phyloP scores from a whole-genome alignment of 2,329 filamentous ascomycete genomes.

The Ceratocystis papillata region DNA sequence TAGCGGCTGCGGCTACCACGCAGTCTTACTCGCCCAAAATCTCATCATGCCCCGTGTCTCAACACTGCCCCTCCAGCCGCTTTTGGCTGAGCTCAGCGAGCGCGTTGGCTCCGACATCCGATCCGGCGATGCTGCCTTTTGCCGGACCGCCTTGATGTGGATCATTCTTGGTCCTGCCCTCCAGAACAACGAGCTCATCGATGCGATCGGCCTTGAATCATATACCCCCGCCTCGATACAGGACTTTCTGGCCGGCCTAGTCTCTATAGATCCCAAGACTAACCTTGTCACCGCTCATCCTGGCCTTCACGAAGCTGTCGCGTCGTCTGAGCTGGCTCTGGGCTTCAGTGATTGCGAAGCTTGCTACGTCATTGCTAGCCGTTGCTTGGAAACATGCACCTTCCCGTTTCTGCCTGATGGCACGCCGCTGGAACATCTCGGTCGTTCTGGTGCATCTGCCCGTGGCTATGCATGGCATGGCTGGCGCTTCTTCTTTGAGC shows the following conservation, averaged over 20 bases:
- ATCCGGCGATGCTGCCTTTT: slow-evolving; percentile 23
- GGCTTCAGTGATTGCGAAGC: slow-evolving; percentile 22
- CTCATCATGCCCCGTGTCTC: slow-evolving; percentile 2
- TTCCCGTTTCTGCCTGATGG: slow-evolving; percentile 23
- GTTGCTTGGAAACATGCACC: slow-evolving; percentile 23
- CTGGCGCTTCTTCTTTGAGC: slow-evolving; percentile 24
- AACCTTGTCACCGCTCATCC: slow-evolving; percentile 11
- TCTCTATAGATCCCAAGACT: slow-evolving; percentile 11
- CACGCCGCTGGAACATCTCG: slow-evolving; percentile 21
- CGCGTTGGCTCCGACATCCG: slow-evolving; percentile 22
- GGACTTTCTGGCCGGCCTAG: slow-evolving; percentile 16
- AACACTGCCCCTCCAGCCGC: slow-evolving; percentile 3
- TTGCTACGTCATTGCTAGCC: slow-evolving; percentile 23
- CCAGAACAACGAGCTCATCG: slow-evolving; percentile 16
- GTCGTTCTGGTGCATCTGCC: slow-evolving; percentile 12
- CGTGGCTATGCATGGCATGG: slow-evolving; percentile 20
- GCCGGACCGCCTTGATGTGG: slow-evolving; percentile 23
- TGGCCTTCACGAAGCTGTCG: slow-evolving; percentile 21
- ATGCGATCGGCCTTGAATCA: slow-evolving; percentile 19
- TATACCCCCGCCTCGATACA: slow-evolving; percentile 8
- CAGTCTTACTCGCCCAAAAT: background rate
- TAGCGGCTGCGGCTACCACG: no score
- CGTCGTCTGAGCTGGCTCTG: slow-evolving; percentile 13
- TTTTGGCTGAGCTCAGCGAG: slow-evolving; percentile 10
- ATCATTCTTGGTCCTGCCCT: slow-evolving; percentile 18